phyloP scores from a whole-genome alignment of 2,329 filamentous ascomycete genomes.

The Cyphellophora attinorum region DNA sequence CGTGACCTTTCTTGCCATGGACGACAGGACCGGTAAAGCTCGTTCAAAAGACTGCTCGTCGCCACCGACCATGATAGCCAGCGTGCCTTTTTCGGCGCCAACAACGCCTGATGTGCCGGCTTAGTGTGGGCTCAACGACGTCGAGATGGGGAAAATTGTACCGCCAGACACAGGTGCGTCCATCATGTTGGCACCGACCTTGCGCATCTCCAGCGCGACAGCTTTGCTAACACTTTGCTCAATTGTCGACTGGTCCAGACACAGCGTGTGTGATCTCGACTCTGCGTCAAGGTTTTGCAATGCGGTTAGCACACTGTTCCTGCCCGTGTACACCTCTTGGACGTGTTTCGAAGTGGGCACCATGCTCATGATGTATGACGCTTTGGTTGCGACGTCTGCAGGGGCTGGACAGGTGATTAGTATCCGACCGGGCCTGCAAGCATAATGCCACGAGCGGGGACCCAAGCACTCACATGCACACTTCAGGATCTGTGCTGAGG shows the following conservation, averaged over 20 bases:
- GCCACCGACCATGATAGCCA: slow-evolving; percentile 4
- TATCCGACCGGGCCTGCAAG: too few species aligned
- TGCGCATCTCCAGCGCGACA: slow-evolving; percentile 2
- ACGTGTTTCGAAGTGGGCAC: slow-evolving; percentile 3
- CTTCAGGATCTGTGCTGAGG: too few species aligned
- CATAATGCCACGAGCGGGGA: too few species aligned
- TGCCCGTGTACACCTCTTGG: slow-evolving; percentile 2
- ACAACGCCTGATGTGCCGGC: slow-evolving; percentile 1
- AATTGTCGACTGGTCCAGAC: slow-evolving; percentile 4
- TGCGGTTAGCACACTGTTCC: slow-evolving; percentile 2
- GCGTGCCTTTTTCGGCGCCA: slow-evolving; percentile 3
- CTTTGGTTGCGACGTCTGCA: too few species aligned
- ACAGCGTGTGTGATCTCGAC: slow-evolving; percentile 2
- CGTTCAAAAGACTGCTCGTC: slow-evolving; percentile 1
- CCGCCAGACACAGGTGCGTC: slow-evolving; percentile 4
- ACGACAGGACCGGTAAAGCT: too few species aligned
- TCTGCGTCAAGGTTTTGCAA: slow-evolving; percentile 2
- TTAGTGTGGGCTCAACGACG: neutral
- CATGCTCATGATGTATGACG: too few species aligned
- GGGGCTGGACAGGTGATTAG: too few species aligned
- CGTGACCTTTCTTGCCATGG: too few species aligned
- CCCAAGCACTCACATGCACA: too few species aligned
- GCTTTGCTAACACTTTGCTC: slow-evolving; percentile 4
- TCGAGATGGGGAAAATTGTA: neutral
- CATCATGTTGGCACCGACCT: slow-evolving; percentile 5